A percentile compares a stretch with the other conserved stretches of the same genome.
These are phyloP conservation scores for Fomitopsis pulvina DNA, from an alignment of 768 basidiomycete species.

Conservation along the genomic window DNA sequence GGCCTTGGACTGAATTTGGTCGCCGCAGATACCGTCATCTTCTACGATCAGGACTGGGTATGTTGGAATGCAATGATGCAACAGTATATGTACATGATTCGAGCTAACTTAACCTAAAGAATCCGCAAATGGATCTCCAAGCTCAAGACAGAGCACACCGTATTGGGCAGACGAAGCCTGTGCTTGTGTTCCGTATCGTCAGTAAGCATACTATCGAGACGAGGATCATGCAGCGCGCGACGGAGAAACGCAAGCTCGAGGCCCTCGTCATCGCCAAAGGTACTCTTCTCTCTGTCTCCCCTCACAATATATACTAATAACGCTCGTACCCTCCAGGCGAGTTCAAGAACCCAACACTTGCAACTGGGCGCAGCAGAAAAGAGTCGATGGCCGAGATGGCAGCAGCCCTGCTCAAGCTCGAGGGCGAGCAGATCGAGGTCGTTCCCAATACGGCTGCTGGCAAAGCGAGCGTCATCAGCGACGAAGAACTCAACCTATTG, in stretches of 20 bases:
- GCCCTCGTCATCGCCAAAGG: constrained; percentile 94
- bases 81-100: background rate
- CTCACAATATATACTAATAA: background rate
- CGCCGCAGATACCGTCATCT: constrained; percentile 87
- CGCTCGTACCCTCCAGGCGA: constrained; percentile 39
- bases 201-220: constrained; percentile 88
- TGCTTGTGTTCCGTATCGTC: constrained; percentile 84
- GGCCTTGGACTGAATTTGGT: constrained; percentile 77
- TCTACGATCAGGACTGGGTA: constrained; percentile 92
- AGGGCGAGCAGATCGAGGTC: constrained; percentile 87
- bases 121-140: constrained; percentile 95
- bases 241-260: constrained; percentile 85
- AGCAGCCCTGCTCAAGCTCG: constrained; percentile 65
- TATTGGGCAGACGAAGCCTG: constrained; percentile 90
- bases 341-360: constrained; percentile 69
- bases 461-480: constrained; percentile 69
- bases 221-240: constrained; percentile 83
- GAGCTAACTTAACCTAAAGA: constrained; percentile 33
- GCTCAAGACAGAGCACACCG: constrained; percentile 95
- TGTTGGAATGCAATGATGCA: constrained; percentile 23
- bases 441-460: constrained; percentile 68
- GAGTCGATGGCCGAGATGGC: constrained; percentile 80
- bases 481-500: constrained; percentile 73
- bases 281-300: constrained; percentile 17
- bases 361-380: constrained; percentile 40